Evolutionary conservation across 306 rosid species (phyloP), one percentile per base, ranked within the genome.

Genomic region (Clitoria ternatea): DNA sequence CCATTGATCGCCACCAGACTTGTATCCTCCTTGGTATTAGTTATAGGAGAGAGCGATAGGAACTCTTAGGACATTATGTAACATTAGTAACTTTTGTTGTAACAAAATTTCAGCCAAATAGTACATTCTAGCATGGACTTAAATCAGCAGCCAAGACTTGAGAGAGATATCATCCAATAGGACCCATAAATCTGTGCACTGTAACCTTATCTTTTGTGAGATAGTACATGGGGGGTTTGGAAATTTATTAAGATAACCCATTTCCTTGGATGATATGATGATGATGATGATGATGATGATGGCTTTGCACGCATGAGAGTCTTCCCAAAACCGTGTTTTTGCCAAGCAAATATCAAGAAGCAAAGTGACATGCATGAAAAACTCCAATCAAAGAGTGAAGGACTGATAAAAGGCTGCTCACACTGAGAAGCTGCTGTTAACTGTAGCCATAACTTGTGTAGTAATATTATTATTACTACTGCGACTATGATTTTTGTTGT

Each of bases 11-110:
- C 26, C 53, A 24, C 6, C 70, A 57, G 15, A 45, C 36, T 54
- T 80, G 82, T 80, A 65, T 44, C 66, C 49, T 55, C 53, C 43
- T 61, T 54, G 77, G 70, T 77, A 60, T 66, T 80, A 77, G 70
- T 63, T 64, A 70, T 78, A 61, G 75, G 75, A 70, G 72, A 39
- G 43, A 56, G 61, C 71, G 75, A 32, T 50, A 73, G 49, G 9
- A 63, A 68, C 70, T 75, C 10, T 18, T 78, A 80, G 89, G 78
- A 81, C 76, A 77, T 30, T 56, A 20, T 83, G 69, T 80, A 73
- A 79, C 83, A 75, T 60, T 20, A 69, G 75, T 69, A 67, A 62
- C 57, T 30, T 30, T 75, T 50, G 49, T 66, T 64, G 83, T 79
- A 70, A 73, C 65, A 69, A 40, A 61, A 52, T 30, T 39, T 64